These are phyloP conservation scores for Alternaria angustiovoidea DNA, from an alignment of 2,329 filamentous ascomycete genomes.

Conservation along the genomic window DNA sequence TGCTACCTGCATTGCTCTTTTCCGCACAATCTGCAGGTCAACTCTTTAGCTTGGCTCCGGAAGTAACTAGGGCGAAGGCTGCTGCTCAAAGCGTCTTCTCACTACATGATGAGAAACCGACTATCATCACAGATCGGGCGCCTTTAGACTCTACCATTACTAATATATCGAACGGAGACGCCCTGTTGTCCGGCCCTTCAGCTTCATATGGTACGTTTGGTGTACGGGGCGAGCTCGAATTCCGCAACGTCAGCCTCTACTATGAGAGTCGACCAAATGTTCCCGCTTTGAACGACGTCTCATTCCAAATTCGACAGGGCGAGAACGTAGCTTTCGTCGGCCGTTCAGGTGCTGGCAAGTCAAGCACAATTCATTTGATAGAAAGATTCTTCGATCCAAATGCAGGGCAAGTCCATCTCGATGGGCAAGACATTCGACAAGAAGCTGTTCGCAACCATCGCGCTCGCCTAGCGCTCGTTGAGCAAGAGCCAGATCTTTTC, in stretches of 20 bases:
- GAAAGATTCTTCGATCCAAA: slow-evolving; percentile 57
- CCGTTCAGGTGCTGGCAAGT: slow-evolving; percentile 55
- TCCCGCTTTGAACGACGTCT: slow-evolving; percentile 49
- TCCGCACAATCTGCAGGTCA: slow-evolving; percentile 58
- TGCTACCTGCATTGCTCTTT: slow-evolving; percentile 56
- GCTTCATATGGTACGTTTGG: slow-evolving; percentile 30
- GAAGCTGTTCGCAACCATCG: slow-evolving; percentile 49
- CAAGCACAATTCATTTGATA: slow-evolving; percentile 56
- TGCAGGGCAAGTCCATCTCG: slow-evolving; percentile 50
- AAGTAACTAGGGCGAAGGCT: slow-evolving; percentile 55
- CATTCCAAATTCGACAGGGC: slow-evolving; percentile 49
- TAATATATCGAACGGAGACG: slow-evolving; percentile 4
- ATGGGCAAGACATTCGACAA: slow-evolving; percentile 53
- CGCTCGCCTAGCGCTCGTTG: slow-evolving; percentile 53
- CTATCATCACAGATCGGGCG: slow-evolving; percentile 42
- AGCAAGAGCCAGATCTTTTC: slow-evolving; percentile 57
- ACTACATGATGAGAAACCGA: slow-evolving; percentile 52
- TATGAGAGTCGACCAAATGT: slow-evolving; percentile 44
- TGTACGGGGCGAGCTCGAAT: slow-evolving; percentile 43
- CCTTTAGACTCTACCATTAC: background rate
- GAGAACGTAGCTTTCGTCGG: slow-evolving; percentile 55
- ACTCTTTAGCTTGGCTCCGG: slow-evolving; percentile 57
- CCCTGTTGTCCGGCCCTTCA: slow-evolving; percentile 24
- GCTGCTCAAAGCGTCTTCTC: slow-evolving; percentile 56
- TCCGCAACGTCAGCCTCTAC: slow-evolving; percentile 43